phyloP scores from a whole-genome alignment of 768 basidiomycete genomes.

The Trametes cinnabarina region DNA sequence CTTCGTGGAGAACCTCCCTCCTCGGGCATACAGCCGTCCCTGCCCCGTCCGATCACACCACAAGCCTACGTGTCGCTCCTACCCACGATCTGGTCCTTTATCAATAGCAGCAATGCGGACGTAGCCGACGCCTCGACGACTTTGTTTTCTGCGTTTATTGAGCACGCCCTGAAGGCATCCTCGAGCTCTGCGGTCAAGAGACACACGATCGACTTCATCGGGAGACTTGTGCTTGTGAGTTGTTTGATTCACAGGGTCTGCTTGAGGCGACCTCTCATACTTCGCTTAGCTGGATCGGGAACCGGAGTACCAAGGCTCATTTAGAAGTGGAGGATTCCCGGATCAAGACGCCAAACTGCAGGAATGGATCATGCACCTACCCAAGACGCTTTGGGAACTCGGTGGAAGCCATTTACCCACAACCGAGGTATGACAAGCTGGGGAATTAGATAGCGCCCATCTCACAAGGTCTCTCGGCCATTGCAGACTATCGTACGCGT shows the following conservation, averaged over 20 bases:
- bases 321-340: slow-evolving; percentile 36
- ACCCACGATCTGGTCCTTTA: slow-evolving; percentile 76
- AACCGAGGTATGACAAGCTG: slow-evolving; percentile 51
- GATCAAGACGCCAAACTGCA: slow-evolving; percentile 37
- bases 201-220: slow-evolving; percentile 72
- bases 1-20: slow-evolving; percentile 47
- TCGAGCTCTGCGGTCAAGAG: slow-evolving; percentile 65
- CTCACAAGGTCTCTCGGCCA: too few relatives aligned
- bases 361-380: slow-evolving; percentile 75
- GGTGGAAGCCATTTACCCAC: slow-evolving; percentile 52
- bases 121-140: slow-evolving; percentile 22
- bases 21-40: slow-evolving; percentile 11
- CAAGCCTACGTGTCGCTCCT: slow-evolving; percentile 63
- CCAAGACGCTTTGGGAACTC: slow-evolving; percentile 84
- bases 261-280: too few relatives aligned
- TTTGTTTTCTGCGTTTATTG: slow-evolving; percentile 56
- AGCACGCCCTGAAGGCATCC: slow-evolving; percentile 59
- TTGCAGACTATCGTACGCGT: slow-evolving; percentile 54
- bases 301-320: slow-evolving; percentile 48
- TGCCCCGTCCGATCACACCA: slow-evolving; percentile 52
- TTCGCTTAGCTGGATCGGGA: slow-evolving; percentile 56
- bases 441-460: not conserved
- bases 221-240: slow-evolving; percentile 65
- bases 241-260: not conserved
- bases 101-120: slow-evolving; percentile 37